phyloP scores from a whole-genome alignment of 768 basidiomycete genomes.

The Brasilioporus rufonigricans region DNA sequence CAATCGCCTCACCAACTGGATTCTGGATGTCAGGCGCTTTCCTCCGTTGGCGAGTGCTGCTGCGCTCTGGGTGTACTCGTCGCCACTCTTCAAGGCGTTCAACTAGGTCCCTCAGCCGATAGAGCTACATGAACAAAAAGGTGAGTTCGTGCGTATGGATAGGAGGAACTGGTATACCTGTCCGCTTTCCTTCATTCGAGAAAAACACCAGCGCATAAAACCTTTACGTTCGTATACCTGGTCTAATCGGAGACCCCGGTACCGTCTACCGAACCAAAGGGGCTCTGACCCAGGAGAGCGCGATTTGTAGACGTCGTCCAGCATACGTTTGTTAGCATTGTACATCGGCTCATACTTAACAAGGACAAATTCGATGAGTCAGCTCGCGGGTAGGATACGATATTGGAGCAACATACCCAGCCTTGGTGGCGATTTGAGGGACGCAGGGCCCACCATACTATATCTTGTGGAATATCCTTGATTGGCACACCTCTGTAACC shows the following conservation, averaged over 20 bases:
- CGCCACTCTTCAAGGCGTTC: constrained; percentile 10
- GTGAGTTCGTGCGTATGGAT: neutral
- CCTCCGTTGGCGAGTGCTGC: constrained; percentile 1
- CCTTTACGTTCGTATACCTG: constrained; percentile 2
- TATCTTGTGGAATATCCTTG: constrained; percentile 13
- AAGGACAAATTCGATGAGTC: neutral
- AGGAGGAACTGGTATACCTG: constrained; percentile 2
- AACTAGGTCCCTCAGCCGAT: constrained; percentile 8
- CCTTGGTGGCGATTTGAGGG: neutral
- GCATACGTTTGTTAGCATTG: constrained; percentile 10
- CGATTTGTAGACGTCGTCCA: constrained; percentile 11
- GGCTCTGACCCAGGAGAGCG: constrained; percentile 24
- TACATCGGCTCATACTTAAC: constrained; percentile 15
- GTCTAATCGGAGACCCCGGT: constrained; percentile 16
- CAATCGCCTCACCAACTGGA: constrained; percentile 14
- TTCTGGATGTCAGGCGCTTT: constrained; percentile 4
- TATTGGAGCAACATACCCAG: constrained; percentile 10
- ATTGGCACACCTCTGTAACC: neutral
- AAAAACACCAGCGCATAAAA: constrained; percentile 15
- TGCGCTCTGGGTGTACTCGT: constrained; percentile 10
- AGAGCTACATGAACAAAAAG: neutral
- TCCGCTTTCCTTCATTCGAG: neutral
- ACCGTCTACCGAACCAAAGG: constrained; percentile 22
- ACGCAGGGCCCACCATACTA: constrained; percentile 14
- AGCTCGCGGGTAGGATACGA: neutral